A percentile compares a stretch with the other conserved stretches of the same genome.
These are phyloP conservation scores for Vaccinium corymbosum DNA, from an alignment of 148 eudicot genomes.

Conservation along the genomic window DNA sequence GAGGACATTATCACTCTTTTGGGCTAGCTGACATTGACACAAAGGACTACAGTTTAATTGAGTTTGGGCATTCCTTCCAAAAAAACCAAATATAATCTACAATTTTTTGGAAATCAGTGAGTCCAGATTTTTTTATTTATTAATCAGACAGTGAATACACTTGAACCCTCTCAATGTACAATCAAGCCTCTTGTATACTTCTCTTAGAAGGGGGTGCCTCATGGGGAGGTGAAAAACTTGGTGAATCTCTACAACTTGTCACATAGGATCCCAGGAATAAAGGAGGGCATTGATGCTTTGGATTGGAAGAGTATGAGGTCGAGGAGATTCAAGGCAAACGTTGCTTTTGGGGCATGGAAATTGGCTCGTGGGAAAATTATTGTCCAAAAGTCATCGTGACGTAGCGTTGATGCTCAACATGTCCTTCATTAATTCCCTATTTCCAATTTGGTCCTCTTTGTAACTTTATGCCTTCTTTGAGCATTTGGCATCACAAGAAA, in stretches of 20 bases:
- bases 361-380: not conserved
- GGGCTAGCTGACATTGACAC: too few relatives aligned
- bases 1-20: too few relatives aligned
- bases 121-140: too few relatives aligned
- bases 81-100: not conserved
- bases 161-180: not conserved
- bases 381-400: not conserved
- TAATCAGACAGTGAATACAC: not conserved
- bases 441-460: not conserved
- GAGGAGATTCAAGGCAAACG: not conserved
- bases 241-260: not conserved
- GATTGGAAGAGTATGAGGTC: not conserved
- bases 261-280: not conserved
- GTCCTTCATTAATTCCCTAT: not conserved
- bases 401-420: not conserved
- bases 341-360: not conserved
- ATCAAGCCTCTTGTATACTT: not conserved
- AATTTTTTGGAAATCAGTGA: not conserved
- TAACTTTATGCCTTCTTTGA: not conserved
- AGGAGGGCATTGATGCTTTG: not conserved
- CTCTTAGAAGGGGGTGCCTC: not conserved
- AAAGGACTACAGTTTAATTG: not conserved
- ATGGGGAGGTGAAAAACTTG: not conserved
- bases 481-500: not conserved
- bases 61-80: not conserved